These are phyloP conservation scores for Dioszegia crocea DNA, from an alignment of 768 basidiomycete genomes.

Conservation along the genomic window DNA sequence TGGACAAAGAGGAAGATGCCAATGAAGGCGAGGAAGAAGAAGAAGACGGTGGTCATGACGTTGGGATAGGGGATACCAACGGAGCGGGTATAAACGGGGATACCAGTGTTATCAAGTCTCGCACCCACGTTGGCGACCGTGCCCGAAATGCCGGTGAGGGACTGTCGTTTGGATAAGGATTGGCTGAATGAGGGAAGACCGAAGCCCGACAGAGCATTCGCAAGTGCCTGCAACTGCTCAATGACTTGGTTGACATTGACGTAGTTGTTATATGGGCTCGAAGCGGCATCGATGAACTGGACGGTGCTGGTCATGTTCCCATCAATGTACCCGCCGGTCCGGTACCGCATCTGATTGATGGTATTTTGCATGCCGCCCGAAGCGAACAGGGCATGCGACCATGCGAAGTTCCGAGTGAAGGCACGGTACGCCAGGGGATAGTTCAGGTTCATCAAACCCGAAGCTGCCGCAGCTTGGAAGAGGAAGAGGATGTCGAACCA, in stretches of 20 bases:
- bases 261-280: constrained; percentile 68
- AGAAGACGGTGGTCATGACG: constrained; percentile 84
- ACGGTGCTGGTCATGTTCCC: constrained; percentile 62
- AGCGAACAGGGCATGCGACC: constrained; percentile 68
- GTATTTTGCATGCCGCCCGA: constrained; percentile 66
- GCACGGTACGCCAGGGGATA: constrained; percentile 78
- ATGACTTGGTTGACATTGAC: constrained; percentile 35
- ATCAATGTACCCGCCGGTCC: constrained; percentile 71
- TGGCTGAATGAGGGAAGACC: not conserved
- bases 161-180: constrained; percentile 20
- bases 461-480: constrained; percentile 76
- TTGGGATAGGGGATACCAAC: constrained; percentile 77
- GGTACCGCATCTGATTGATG: constrained; percentile 74
- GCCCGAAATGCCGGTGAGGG: constrained; percentile 26
- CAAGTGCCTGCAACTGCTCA: constrained; percentile 48
- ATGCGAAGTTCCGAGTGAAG: constrained; percentile 80
- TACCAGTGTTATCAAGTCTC: constrained; percentile 60
- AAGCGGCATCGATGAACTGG: constrained; percentile 71
- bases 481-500: constrained; percentile 76
- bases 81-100: constrained; percentile 76
- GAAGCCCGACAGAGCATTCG: constrained; percentile 1
- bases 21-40: constrained; percentile 64
- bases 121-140: constrained; percentile 38
- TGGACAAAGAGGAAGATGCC: constrained; percentile 60
- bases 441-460: constrained; percentile 73